Conservation (phyloP, 2,329 filamentous ascomycete genomes). For the Clonostachys rosea region DNA sequence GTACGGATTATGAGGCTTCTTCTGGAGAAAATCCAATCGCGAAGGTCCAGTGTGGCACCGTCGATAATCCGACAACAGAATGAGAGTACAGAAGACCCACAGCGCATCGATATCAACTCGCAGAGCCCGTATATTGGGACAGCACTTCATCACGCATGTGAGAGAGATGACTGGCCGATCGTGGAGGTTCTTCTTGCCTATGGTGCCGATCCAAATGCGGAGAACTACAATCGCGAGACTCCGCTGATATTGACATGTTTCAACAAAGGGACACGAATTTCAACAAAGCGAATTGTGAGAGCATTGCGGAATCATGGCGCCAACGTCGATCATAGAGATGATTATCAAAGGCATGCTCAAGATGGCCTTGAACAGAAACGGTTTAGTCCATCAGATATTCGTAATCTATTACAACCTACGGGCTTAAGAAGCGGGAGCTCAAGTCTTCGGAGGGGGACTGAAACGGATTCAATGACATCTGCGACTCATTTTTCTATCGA, state of each 20-base stretch:
- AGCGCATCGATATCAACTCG: neutral
- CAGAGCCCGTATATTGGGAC: neutral
- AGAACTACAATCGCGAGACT: neutral
- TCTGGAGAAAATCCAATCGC: neutral
- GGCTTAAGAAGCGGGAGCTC: too few species aligned
- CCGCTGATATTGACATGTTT: neutral
- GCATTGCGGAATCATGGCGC: too few species aligned
- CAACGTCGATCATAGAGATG: too few species aligned
- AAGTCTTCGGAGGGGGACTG: too few species aligned
- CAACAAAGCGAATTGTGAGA: too few species aligned
- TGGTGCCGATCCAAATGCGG: neutral
- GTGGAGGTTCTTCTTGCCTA: neutral
- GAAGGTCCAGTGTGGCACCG: too few species aligned
- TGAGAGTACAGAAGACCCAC: neutral
- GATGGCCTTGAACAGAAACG: too few species aligned
- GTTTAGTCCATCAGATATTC: too few species aligned
- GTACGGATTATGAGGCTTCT: neutral
- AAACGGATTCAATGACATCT: too few species aligned
- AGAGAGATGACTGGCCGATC: neutral
- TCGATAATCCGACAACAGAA: neutral
- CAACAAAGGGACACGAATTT: neutral
- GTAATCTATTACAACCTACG: too few species aligned
- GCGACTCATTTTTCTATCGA: too few species aligned
- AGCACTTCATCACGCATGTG: neutral
- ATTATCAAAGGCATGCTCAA: too few species aligned